phyloP scores from a whole-genome alignment of 257 asterid species.

The Forsythia suspensa region DNA sequence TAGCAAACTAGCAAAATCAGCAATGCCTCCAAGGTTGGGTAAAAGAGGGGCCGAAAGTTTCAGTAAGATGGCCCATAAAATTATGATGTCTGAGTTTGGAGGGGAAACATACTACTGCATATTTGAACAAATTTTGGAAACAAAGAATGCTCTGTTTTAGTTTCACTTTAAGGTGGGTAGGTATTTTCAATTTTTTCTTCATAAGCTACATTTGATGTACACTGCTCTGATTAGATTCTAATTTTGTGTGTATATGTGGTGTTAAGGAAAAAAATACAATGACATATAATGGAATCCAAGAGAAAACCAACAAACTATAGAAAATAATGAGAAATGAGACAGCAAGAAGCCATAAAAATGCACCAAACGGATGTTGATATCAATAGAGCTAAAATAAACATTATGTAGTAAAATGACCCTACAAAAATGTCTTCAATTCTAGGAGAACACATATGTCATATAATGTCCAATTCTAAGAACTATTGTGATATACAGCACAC shows the following conservation, averaged over 20 bases:
- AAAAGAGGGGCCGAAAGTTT: constrained; percentile 52
- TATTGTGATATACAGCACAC: no score
- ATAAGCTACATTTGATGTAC: constrained; percentile 27
- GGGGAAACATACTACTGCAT: constrained; percentile 20
- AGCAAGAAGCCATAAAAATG: no score
- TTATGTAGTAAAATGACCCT: no score
- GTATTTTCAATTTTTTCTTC: not conserved
- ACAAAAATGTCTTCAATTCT: no score
- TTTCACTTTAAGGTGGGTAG: constrained; percentile 11
- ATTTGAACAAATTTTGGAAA: constrained; percentile 24
- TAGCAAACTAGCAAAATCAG: constrained; percentile 39
- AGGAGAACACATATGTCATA: no score
- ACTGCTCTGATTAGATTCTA: constrained; percentile 30
- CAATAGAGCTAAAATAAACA: no score
- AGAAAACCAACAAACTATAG: no score
- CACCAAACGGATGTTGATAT: no score
- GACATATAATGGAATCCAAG: no score
- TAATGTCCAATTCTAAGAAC: no score
- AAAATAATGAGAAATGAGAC: no score
- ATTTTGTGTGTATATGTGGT: constrained; percentile 29
- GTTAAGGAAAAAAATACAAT: not conserved
- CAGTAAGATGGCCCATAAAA: constrained; percentile 23
- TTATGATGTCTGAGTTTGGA: not conserved
- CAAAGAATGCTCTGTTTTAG: constrained; percentile 15
- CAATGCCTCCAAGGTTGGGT: constrained; percentile 41